A percentile compares a stretch with the other conserved stretches of the same genome.
These are phyloP conservation scores for Biscogniauxia mediterranea DNA, from an alignment of 2,329 filamentous ascomycete genomes.

Conservation along the genomic window DNA sequence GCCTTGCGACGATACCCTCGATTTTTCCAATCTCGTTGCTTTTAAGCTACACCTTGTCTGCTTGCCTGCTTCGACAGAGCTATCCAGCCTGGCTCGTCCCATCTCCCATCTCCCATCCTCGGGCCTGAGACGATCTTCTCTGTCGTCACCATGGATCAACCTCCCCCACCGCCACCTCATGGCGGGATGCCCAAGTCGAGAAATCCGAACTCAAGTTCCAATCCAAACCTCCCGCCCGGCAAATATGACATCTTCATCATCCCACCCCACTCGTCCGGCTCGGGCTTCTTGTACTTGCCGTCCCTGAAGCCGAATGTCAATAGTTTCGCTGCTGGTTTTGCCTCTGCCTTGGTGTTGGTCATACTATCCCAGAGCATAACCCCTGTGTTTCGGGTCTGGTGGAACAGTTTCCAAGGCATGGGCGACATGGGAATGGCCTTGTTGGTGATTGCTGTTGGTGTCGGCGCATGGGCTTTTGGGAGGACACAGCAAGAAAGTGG, in stretches of 20 bases:
- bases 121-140: conserved; percentile 10
- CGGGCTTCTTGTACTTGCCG: conserved; percentile 91
- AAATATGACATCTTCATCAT: conserved; percentile 99
- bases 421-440: conserved; percentile 72
- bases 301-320: conserved; percentile 83
- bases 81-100: conserved; percentile 6
- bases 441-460: conserved; percentile 68
- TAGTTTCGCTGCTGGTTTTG: conserved; percentile 86
- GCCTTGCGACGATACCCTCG: conserved; percentile 36
- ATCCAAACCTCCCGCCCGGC: conserved; percentile 68
- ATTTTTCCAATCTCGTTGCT: conserved; percentile 14
- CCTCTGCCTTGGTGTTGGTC: conserved; percentile 70
- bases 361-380: conserved; percentile 70
- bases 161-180: conserved; percentile 83
- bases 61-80: conserved; percentile 10
- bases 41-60: conserved; percentile 30
- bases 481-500: conserved; percentile 56
- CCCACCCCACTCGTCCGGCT: conserved; percentile 83
- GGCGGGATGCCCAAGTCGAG: conserved; percentile 72
- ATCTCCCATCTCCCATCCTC: conserved; percentile 9
- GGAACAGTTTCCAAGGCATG: conserved; percentile 65
- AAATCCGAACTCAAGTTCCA: conserved; percentile 51
- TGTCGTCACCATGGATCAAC: conserved; percentile 50
- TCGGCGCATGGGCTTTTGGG: conserved; percentile 76
- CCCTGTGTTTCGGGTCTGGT: conserved; percentile 73